These are phyloP conservation scores for Penicillium daleae DNA, from an alignment of 495 filamentous ascomycete genomes.

Conservation along the genomic window DNA sequence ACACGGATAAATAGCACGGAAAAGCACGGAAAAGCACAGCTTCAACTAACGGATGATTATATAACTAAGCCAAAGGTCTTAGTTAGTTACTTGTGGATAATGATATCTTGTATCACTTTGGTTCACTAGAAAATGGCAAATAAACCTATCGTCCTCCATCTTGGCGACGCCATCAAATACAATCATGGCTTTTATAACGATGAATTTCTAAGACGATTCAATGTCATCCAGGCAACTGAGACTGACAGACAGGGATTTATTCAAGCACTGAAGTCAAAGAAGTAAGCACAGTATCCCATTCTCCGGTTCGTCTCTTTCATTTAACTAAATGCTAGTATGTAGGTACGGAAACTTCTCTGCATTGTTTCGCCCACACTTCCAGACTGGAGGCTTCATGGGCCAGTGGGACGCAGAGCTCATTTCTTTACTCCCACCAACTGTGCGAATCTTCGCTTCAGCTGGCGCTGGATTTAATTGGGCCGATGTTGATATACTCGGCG, in stretches of 20 bases:
- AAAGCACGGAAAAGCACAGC: neutral
- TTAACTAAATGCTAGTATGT: neutral
- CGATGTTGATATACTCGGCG: slow-evolving; percentile 62
- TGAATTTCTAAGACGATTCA: slow-evolving; percentile 54
- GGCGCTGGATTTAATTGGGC: slow-evolving; percentile 76
- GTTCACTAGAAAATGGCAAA: slow-evolving; percentile 9
- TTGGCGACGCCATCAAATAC: slow-evolving; percentile 66
- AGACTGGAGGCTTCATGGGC: slow-evolving; percentile 68
- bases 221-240: slow-evolving; percentile 56
- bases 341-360: slow-evolving; percentile 69
- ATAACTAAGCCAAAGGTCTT: neutral
- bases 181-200: slow-evolving; percentile 56
- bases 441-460: slow-evolving; percentile 69
- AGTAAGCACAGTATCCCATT: neutral
- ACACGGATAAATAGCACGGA: slow-evolving; percentile 7
- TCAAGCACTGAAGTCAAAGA: slow-evolving; percentile 55
- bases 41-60: neutral
- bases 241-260: slow-evolving; percentile 61
- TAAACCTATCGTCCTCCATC: slow-evolving; percentile 58
- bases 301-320: neutral
- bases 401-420: slow-evolving; percentile 72
- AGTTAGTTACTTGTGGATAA: neutral
- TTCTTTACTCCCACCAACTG: slow-evolving; percentile 58
- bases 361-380: slow-evolving; percentile 73
- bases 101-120: neutral